Evolutionary conservation across 2,329 filamentous ascomycete species (phyloP).

Genomic region (Pseudocercospora eumusae): DNA sequence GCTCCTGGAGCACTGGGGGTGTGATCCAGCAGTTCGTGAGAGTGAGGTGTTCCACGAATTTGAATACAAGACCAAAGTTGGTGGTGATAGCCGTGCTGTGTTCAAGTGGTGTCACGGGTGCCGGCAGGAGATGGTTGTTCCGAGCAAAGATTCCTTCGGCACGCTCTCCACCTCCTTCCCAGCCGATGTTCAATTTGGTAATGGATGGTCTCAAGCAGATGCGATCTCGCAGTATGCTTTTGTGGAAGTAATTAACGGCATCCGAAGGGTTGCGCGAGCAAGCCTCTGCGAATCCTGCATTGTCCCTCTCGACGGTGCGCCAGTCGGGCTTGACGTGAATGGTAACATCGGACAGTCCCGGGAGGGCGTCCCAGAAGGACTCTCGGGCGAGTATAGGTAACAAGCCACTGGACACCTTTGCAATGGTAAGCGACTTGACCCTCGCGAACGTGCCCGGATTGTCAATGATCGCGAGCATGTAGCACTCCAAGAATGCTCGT

Average conservation of each 20-base stretch:
- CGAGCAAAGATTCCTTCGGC: slow-evolving; percentile 62
- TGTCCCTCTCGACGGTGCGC: slow-evolving; percentile 59
- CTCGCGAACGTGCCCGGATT: slow-evolving; percentile 56
- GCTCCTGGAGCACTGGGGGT: slow-evolving; percentile 57
- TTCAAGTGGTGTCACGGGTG: slow-evolving; percentile 52
- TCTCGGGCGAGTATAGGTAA: slow-evolving; percentile 57
- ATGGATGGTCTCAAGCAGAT: slow-evolving; percentile 54
- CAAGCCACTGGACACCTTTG: slow-evolving; percentile 64
- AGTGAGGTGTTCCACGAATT: slow-evolving; percentile 59
- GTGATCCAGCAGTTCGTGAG: slow-evolving; percentile 70
- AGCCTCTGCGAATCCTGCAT: slow-evolving; percentile 55
- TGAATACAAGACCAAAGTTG: slow-evolving; percentile 46
- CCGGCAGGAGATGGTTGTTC: slow-evolving; percentile 64
- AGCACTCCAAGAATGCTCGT: slow-evolving; percentile 67
- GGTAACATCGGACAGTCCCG: slow-evolving; percentile 56
- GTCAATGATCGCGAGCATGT: slow-evolving; percentile 65
- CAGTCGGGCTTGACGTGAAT: slow-evolving; percentile 67
- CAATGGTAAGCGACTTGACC: slow-evolving; percentile 63
- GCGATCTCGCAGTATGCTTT: slow-evolving; percentile 47
- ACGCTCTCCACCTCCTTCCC: slow-evolving; percentile 67
- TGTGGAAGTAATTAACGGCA: slow-evolving; percentile 55
- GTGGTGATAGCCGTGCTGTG: slow-evolving; percentile 22
- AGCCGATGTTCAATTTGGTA: slow-evolving; percentile 64
- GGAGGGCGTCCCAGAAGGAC: slow-evolving; percentile 64
- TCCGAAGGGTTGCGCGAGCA: slow-evolving; percentile 53